These are phyloP conservation scores for Citrus unshiu DNA, from an alignment of 345 rosid genomes.

Conservation along the genomic window DNA sequence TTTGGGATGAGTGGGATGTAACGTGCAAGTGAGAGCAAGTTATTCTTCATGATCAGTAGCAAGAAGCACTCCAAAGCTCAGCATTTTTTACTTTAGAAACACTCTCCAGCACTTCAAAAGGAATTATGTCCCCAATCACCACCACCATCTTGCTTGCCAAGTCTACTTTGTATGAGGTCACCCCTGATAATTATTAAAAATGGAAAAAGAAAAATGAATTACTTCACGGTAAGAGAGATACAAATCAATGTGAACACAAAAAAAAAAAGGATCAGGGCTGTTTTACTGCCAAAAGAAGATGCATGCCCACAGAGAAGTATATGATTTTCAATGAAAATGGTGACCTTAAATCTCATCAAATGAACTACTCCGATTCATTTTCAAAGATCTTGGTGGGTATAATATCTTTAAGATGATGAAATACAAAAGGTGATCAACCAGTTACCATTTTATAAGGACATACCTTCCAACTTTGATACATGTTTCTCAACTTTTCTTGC, in stretches of 20 bases:
- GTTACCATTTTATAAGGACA: background rate
- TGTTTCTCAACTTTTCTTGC: conserved; percentile 91
- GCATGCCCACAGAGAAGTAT: background rate
- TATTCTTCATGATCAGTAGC: background rate
- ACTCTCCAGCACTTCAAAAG: conserved; percentile 71
- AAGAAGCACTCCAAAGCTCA: conserved; percentile 58
- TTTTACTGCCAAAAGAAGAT: background rate
- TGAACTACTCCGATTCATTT: background rate
- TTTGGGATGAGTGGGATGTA: background rate
- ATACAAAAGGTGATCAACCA: background rate
- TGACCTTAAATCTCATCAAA: background rate
- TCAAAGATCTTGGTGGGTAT: background rate
- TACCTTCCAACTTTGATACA: conserved; percentile 81
- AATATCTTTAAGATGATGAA: background rate
- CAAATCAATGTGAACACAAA: background rate
- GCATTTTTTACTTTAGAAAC: conserved; percentile 83
- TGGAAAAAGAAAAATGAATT: background rate
- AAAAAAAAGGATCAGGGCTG: background rate
- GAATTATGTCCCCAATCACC: conserved; percentile 75
- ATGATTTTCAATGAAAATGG: background rate
- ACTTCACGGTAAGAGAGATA: background rate
- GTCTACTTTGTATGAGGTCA: conserved; percentile 84
- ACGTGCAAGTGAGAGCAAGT: background rate
- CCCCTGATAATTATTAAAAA: conserved; percentile 46
- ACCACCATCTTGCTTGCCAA: conserved; percentile 86